A percentile compares a stretch with the other conserved stretches of the same genome.
Conservation (phyloP, 2,329 filamentous ascomycete species). For the Colletotrichum scovillei region DNA sequence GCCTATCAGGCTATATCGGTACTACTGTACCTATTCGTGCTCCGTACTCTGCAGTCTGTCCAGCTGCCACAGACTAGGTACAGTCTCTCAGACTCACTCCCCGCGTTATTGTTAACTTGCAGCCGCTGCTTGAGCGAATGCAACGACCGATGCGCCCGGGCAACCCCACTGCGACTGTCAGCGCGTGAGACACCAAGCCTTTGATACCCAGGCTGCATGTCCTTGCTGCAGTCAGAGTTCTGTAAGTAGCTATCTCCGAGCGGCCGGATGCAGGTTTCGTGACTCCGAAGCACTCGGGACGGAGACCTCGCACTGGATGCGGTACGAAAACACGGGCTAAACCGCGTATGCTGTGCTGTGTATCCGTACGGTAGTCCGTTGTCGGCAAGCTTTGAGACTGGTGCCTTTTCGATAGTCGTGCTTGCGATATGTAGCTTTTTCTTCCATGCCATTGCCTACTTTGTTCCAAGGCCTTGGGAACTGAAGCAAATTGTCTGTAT, state of each 20-base stretch:
- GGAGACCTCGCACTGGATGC: constrained; percentile 19
- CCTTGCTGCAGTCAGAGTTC: constrained; percentile 31
- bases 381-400: too few species aligned
- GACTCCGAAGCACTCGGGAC: constrained; percentile 27
- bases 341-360: neutral
- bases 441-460: neutral
- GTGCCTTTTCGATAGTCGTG: neutral
- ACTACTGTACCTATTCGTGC: neutral
- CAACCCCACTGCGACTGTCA: constrained; percentile 30
- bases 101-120: neutral
- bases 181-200: constrained; percentile 34
- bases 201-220: constrained; percentile 32
- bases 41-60: neutral
- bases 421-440: neutral
- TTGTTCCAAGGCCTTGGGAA: neutral
- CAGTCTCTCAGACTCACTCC: neutral
- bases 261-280: constrained; percentile 35
- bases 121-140: constrained; percentile 17
- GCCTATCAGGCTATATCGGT: neutral
- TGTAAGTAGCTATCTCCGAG: constrained; percentile 36
- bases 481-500: neutral
- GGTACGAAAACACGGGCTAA: constrained; percentile 12
- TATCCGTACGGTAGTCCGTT: too few species aligned
- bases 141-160: constrained; percentile 26
- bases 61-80: neutral